Evolutionary conservation across 176 grass and related monocot species (phyloP), one percentile per base, ranked within the genome.

Genomic region (Rhynchospora pubera): DNA sequence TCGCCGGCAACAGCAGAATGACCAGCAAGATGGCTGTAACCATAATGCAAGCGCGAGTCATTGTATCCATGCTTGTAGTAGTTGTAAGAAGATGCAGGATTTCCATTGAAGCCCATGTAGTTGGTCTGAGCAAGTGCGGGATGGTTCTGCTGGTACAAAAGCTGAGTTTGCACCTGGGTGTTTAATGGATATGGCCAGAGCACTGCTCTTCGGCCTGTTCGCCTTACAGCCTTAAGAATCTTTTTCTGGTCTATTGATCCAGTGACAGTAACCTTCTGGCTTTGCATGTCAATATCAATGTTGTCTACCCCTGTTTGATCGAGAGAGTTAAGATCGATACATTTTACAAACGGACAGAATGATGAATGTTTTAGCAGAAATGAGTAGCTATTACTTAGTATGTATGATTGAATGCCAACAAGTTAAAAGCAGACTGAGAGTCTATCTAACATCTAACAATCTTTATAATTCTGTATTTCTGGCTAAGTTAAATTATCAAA

Each of bases 51-150:
- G 10, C 71, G 60, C 0, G 90, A 91, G 81, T 97, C 87, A 67
- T 97, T 90, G 81, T 97, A 92, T 13, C 92, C 90, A 65, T 97
- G 92, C 87, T 88, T 91, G 90, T 94, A 88, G 74, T 94, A 97
- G 86, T 97, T 97, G 80, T 94, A 97, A 9, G 90, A 92, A 3
- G 95, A 97, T 4, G 81, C 48, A 12, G 88, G 61, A 2, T 73
- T 47, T 19, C 71, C 82, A 24, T 81, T 78, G 62, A 74, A 65
- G 19, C 32, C 63, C 13, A 24, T 77, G 44, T 63, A 62, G 26
- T 43, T 72, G n/a, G 23, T 73, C 48, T 78, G 79, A 14, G 24
- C 84, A 4, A 79, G 81, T 12, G 88, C 88, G 3, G 90, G 90
- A 53, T 92, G 82, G 78, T 83, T 60, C 45, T 90, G 82, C 9